These are phyloP conservation scores for Colletotrichum sp. DNA, from an alignment of 2,329 filamentous ascomycete genomes.

Conservation along the genomic window DNA sequence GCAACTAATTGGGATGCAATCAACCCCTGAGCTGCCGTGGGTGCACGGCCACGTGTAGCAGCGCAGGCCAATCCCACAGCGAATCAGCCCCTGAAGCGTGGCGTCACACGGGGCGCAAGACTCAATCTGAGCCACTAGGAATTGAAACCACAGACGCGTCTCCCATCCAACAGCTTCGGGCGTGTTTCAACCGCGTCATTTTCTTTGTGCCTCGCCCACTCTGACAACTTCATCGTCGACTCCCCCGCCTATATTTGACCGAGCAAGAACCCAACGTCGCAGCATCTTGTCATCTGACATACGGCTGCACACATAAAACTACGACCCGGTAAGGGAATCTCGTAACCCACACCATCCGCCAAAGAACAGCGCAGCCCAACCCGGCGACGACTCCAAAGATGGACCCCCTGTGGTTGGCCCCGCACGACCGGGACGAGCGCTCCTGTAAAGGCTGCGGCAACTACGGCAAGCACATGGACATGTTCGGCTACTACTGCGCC, in stretches of 20 bases:
- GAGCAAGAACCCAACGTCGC: background rate
- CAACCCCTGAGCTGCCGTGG: background rate
- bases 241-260: background rate
- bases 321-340: background rate
- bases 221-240: background rate
- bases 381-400: background rate
- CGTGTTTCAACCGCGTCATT: background rate
- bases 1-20: background rate
- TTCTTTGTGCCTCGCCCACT: background rate
- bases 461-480: background rate
- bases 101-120: background rate
- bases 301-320: rapidly evolving
- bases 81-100: background rate
- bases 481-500: background rate
- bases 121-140: background rate
- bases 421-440: background rate
- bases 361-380: background rate
- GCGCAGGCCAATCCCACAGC: background rate
- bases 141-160: background rate
- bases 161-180: background rate
- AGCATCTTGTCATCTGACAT: background rate
- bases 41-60: background rate
- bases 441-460: background rate
- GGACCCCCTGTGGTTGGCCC: background rate
- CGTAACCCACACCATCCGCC: background rate